Conservation (phyloP, 83 land plant species). For the Diphasiastrum complanatum region DNA sequence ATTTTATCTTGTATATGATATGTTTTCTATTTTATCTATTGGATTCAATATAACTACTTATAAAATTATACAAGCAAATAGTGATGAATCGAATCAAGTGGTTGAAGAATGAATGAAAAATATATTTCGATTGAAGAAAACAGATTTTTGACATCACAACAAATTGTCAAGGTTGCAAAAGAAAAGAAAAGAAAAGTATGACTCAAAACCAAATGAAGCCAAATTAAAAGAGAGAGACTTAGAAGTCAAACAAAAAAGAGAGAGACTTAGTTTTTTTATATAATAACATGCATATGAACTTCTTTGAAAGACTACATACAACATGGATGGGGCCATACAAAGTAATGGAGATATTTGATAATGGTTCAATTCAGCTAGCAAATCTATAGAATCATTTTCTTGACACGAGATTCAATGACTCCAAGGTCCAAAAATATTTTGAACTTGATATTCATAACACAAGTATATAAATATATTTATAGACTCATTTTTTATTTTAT, state of each 20-base stretch:
- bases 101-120: no score
- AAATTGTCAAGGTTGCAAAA: background rate
- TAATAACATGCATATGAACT: background rate
- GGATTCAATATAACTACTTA: no score
- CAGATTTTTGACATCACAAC: background rate
- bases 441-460: no score
- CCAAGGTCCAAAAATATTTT: no score
- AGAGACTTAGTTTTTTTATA: background rate
- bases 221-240: background rate
- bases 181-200: background rate
- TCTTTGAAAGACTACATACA: background rate
- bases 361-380: conserved; percentile 5
- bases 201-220: background rate
- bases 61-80: no score
- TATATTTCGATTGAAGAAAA: background rate
- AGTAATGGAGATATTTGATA: conserved; percentile 10
- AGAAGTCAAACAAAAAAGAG: background rate
- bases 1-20: background rate
- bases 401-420: no score
- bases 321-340: conserved; percentile 4
- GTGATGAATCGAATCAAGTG: no score
- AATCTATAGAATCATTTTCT: no score
- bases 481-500: no score
- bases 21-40: background rate
- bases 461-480: no score